Conservation (phyloP, 2,329 filamentous ascomycete species). For the Chaetomium sp. region DNA sequence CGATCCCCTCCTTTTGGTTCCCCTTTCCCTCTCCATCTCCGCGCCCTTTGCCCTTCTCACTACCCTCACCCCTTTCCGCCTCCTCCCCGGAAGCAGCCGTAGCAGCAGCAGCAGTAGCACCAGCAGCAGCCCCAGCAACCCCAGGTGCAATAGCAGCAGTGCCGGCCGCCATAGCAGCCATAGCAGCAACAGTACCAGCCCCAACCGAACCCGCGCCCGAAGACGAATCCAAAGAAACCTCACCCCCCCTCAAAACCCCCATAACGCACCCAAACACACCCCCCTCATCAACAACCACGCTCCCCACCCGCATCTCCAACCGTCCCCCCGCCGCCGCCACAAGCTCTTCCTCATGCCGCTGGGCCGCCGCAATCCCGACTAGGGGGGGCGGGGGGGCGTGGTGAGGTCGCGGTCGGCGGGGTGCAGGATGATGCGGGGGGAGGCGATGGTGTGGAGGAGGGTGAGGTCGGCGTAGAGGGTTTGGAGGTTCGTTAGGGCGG, state of each 20-base stretch:
- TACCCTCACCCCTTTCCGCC: background rate
- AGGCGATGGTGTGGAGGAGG: slow-evolving; percentile 27
- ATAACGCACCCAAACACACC: slow-evolving; percentile 33
- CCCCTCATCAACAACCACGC: slow-evolving; percentile 20
- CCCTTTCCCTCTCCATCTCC: background rate
- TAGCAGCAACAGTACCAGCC: background rate
- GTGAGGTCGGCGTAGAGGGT: slow-evolving; percentile 33
- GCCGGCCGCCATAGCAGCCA: too few relatives aligned
- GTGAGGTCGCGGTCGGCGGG: slow-evolving; percentile 25
- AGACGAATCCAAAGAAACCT: background rate
- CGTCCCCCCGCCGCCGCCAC: slow-evolving; percentile 24
- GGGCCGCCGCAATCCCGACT: slow-evolving; percentile 25
- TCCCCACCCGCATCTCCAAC: slow-evolving; percentile 32
- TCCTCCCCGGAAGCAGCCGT: too few relatives aligned
- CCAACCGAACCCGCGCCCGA: background rate
- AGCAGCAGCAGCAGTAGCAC: too few relatives aligned
- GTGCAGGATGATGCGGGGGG: slow-evolving; percentile 30
- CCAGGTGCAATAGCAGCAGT: too few relatives aligned
- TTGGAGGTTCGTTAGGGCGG: slow-evolving; percentile 16
- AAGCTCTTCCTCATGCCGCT: slow-evolving; percentile 29
- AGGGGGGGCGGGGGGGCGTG: slow-evolving; percentile 18
- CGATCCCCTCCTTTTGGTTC: slow-evolving; percentile 12
- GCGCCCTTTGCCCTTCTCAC: background rate
- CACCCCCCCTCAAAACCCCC: slow-evolving; percentile 28
- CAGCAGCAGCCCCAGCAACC: too few relatives aligned